Conservation (phyloP, 495 filamentous ascomycete species). For the Symbiotaphrina buchneri region DNA sequence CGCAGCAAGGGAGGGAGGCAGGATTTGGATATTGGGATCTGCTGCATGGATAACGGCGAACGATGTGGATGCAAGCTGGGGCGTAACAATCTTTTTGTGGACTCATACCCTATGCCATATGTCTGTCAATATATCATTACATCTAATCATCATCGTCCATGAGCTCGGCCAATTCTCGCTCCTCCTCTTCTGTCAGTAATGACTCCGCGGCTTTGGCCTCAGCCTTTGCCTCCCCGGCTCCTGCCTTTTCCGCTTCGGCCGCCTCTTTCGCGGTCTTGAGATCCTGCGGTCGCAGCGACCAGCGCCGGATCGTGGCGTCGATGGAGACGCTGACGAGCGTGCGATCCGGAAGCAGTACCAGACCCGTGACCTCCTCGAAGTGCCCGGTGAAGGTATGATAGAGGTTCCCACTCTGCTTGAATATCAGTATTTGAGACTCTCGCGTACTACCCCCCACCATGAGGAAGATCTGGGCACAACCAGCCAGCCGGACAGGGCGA, state of each 20-base stretch:
- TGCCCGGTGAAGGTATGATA: conserved; percentile 64
- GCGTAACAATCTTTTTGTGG: too few species aligned
- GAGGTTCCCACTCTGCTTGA: conserved; percentile 41
- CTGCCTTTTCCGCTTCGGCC: conserved; percentile 18
- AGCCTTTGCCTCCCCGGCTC: conserved; percentile 9
- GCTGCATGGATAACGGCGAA: too few species aligned
- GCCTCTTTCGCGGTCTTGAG: conserved; percentile 22
- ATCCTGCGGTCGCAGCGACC: conserved; percentile 43
- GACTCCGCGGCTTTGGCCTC: conserved; percentile 13
- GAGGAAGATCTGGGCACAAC: too few species aligned
- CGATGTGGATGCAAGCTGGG: too few species aligned
- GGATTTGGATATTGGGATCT: background rate
- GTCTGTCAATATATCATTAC: background rate
- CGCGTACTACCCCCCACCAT: too few species aligned
- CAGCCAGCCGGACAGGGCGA: background rate
- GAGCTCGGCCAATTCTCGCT: conserved; percentile 67
- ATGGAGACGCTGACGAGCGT: conserved; percentile 62
- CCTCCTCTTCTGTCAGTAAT: conserved; percentile 57
- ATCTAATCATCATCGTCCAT: conserved; percentile 51
- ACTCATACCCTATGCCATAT: too few species aligned
- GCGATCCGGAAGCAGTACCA: conserved; percentile 30
- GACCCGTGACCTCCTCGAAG: conserved; percentile 75
- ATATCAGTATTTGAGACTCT: conserved; percentile 10
- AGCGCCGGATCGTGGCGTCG: conserved; percentile 68
- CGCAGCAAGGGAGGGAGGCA: background rate